These are phyloP conservation scores for Eleusine indica DNA, from an alignment of 176 grass and related monocot species.

Conservation along the genomic window DNA sequence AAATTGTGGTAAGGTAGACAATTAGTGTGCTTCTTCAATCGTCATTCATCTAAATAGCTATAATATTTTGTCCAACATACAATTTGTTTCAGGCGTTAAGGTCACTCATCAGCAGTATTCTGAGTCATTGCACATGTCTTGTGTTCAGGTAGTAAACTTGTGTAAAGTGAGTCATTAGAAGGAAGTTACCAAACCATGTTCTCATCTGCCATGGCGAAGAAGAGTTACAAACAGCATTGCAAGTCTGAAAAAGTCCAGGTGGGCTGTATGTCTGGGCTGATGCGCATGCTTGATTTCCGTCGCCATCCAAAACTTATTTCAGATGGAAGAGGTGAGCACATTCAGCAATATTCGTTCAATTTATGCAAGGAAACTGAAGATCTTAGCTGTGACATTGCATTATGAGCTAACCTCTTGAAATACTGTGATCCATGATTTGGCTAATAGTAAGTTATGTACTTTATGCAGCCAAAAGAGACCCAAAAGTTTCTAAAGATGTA, in stretches of 20 bases:
- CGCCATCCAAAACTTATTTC: slow-evolving; percentile 72
- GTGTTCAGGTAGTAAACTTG: slow-evolving; percentile 40
- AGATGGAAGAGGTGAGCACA: slow-evolving; percentile 63
- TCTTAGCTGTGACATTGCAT: slow-evolving; percentile 9
- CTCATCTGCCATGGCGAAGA: slow-evolving; percentile 66
- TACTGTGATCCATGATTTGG: slow-evolving; percentile 27
- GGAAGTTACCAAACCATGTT: slow-evolving; percentile 39
- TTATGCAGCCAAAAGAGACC: slow-evolving; percentile 52
- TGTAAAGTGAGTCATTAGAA: slow-evolving; percentile 23
- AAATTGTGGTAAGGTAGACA: neutral
- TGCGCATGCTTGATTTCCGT: slow-evolving; percentile 84
- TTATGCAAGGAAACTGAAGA: neutral
- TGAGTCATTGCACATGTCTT: slow-evolving; percentile 14
- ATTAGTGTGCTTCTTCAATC: neutral
- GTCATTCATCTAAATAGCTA: slow-evolving; percentile 6
- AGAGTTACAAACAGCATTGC: slow-evolving; percentile 33
- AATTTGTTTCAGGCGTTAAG: neutral
- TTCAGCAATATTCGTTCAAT: slow-evolving; percentile 27
- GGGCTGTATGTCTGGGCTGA: slow-evolving; percentile 73
- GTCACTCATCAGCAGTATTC: slow-evolving; percentile 7
- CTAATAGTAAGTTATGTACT: slow-evolving; percentile 30
- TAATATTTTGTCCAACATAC: neutral
- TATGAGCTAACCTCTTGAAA: slow-evolving; percentile 14
- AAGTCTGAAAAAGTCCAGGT: slow-evolving; percentile 47
- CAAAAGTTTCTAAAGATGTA: slow-evolving; percentile 47